Conservation (phyloP, 371 early-diverging fungal species). For the Mortierella sp. region DNA sequence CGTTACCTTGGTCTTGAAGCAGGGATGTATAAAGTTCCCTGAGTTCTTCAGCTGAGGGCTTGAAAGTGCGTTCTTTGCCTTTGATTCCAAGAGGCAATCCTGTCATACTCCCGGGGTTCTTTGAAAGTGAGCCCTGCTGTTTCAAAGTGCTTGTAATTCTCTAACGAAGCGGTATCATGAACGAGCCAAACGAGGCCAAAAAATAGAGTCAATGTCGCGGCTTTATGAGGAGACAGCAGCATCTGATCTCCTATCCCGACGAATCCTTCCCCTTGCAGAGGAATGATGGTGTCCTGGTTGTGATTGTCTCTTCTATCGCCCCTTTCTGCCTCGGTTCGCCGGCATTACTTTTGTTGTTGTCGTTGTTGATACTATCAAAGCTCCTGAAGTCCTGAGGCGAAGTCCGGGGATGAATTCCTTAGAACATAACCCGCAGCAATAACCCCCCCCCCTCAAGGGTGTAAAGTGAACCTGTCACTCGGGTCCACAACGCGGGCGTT, state of each 20-base stretch:
- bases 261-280: not conserved
- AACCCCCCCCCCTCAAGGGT: not conserved
- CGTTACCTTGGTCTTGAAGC: slow-evolving; percentile 36
- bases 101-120: not conserved
- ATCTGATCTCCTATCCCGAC: not conserved
- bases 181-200: not conserved
- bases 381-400: not conserved
- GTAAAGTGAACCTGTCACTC: not conserved
- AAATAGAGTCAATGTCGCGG: slow-evolving; percentile 9
- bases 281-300: slow-evolving; percentile 8
- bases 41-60: slow-evolving; percentile 42
- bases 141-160: slow-evolving; percentile 41
- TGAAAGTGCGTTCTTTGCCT: slow-evolving; percentile 22
- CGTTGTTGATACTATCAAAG: not conserved
- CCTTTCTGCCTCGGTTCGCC: not conserved
- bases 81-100: not conserved
- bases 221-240: not conserved
- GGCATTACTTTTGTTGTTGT: not conserved
- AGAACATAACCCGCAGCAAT: not conserved
- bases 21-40: slow-evolving; percentile 42
- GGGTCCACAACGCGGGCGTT: not conserved
- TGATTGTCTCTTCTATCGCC: not conserved
- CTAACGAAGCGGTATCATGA: slow-evolving; percentile 13
- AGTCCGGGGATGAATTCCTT: not conserved
- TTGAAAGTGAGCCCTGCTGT: slow-evolving; percentile 11